Conservation (phyloP, 2,329 filamentous ascomycete genomes). For the Colletotrichum viniferum region DNA sequence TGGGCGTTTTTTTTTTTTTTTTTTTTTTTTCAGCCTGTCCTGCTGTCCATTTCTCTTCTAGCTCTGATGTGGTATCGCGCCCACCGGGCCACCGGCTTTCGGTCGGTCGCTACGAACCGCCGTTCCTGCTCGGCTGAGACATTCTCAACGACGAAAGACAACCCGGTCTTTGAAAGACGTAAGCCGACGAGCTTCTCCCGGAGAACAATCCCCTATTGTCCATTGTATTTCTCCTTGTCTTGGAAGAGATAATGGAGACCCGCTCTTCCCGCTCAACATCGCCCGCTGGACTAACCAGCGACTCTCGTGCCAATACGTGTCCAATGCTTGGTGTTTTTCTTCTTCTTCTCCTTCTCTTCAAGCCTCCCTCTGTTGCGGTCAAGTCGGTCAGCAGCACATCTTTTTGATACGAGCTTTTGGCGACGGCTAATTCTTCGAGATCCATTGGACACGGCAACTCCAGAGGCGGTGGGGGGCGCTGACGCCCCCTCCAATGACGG, state of each 20-base stretch:
- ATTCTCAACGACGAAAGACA: constrained; percentile 1
- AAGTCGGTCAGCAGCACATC: neutral
- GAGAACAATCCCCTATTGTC: neutral
- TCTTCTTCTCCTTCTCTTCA: neutral
- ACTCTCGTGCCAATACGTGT: neutral
- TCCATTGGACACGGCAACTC: neutral
- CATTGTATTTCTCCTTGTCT: neutral
- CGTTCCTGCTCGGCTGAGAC: constrained; percentile 6
- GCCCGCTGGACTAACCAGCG: neutral
- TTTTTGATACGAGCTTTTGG: neutral
- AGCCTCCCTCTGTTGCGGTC: neutral
- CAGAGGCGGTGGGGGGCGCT: neutral
- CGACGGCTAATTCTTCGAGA: neutral
- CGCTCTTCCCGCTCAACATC: neutral
- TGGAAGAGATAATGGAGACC: neutral
- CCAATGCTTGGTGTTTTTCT: neutral
- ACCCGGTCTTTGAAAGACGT: neutral
- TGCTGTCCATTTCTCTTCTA: neutral
- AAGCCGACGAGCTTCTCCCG: neutral
- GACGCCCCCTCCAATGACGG: neutral
- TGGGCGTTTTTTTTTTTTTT: neutral
- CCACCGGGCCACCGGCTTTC: neutral
- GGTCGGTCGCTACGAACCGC: constrained; percentile 3
- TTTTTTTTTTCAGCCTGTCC: neutral
- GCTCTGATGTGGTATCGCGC: neutral